These are phyloP conservation scores for Saturnispora kantuleensis DNA, from an alignment of 805 yeast species.

Conservation along the genomic window DNA sequence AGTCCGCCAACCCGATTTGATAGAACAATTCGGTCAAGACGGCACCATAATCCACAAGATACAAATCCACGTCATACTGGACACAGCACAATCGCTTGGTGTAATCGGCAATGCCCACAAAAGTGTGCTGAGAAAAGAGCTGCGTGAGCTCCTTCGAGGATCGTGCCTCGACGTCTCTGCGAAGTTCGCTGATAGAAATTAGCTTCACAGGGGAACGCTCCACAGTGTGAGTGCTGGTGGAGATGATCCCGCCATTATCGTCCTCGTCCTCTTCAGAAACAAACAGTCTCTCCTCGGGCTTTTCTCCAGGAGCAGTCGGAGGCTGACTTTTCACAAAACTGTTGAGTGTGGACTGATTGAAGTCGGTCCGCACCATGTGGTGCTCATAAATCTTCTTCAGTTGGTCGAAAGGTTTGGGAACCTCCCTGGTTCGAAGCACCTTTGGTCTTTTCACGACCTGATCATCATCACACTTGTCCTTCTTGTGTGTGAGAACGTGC, in stretches of 20 bases:
- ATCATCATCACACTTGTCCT: background rate
- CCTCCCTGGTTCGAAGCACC: background rate
- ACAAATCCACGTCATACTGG: conserved; percentile 72
- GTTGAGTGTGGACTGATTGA: conserved; percentile 47
- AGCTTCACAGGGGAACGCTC: conserved; percentile 8
- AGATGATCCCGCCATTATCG: background rate
- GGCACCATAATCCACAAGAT: conserved; percentile 71
- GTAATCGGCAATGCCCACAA: conserved; percentile 76
- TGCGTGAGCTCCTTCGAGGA: conserved; percentile 50
- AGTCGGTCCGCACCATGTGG: conserved; percentile 63
- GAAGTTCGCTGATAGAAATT: conserved; percentile 35
- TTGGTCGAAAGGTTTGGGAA: conserved; percentile 8
- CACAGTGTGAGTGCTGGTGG: conserved; percentile 1
- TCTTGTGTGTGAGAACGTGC: conserved; percentile 34
- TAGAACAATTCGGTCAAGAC: conserved; percentile 63
- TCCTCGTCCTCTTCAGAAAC: background rate
- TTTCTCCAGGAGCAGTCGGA: background rate
- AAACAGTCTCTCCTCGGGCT: background rate
- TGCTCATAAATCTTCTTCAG: conserved; percentile 43
- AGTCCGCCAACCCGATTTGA: conserved; percentile 68
- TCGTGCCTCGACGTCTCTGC: conserved; percentile 36
- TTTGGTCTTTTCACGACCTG: conserved; percentile 6
- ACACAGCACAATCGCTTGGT: conserved; percentile 64
- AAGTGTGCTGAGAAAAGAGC: conserved; percentile 58
- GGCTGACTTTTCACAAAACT: conserved; percentile 20